phyloP scores from a whole-genome alignment of 2,329 filamentous ascomycete genomes.

The Alternaria hordeiaustralica region DNA sequence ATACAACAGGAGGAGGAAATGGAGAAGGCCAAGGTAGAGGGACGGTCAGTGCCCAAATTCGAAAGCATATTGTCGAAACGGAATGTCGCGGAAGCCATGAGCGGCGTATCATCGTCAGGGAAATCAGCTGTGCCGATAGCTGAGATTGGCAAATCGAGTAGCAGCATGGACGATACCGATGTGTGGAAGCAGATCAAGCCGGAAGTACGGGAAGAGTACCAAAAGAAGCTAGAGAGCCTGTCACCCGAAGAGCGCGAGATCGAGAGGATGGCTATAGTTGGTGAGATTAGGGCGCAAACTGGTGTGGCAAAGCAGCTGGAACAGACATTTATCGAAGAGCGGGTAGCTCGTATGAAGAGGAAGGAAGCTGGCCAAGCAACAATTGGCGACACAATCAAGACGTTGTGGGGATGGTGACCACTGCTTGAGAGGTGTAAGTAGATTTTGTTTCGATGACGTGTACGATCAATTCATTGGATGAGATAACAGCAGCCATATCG shows the following conservation, averaged over 20 bases:
- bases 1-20: constrained; percentile 78
- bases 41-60: constrained; percentile 62
- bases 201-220: constrained; percentile 38
- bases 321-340: constrained; percentile 42
- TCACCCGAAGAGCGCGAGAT: constrained; percentile 41
- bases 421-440: constrained; percentile 7
- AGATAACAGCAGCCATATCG: neutral
- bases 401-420: constrained; percentile 45
- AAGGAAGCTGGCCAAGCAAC: constrained; percentile 45
- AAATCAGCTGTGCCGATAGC: constrained; percentile 8
- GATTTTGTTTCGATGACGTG: constrained; percentile 7
- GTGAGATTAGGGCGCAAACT: constrained; percentile 41
- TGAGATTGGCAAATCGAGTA: neutral
- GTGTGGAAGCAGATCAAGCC: constrained; percentile 43
- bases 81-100: constrained; percentile 38
- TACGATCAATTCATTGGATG: constrained; percentile 7
- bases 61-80: constrained; percentile 59
- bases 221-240: constrained; percentile 41
- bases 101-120: constrained; percentile 20
- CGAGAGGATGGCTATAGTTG: constrained; percentile 43
- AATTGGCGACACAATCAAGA: constrained; percentile 48
- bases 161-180: constrained; percentile 21
- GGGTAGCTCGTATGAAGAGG: constrained; percentile 44
- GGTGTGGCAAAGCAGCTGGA: constrained; percentile 43
- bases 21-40: constrained; percentile 70